Evolutionary conservation across 805 yeast genomes (phyloP).

Genomic region (Hanseniaspora vineae): DNA sequence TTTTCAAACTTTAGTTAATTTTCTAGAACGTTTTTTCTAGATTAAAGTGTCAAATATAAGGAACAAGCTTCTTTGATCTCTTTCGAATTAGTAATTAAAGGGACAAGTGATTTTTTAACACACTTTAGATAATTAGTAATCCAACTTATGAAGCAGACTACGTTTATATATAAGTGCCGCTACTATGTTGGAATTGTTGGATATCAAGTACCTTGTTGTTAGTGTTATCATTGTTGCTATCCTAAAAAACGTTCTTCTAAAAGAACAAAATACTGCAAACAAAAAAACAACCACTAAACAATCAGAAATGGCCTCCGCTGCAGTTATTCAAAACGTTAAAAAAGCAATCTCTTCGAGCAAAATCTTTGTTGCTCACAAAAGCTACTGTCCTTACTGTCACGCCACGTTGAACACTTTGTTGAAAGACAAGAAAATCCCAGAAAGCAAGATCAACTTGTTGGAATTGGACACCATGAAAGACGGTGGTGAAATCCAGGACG

Average conservation of each 20-base stretch:
- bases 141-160: too few species aligned
- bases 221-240: not conserved
- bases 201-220: not conserved
- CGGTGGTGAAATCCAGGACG: constrained; percentile 72
- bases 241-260: not conserved
- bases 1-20: too few species aligned
- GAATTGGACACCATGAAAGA: constrained; percentile 42
- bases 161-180: too few species aligned
- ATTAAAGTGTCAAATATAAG: too few species aligned
- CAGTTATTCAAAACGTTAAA: constrained; percentile 45
- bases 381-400: constrained; percentile 56
- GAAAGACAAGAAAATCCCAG: constrained; percentile 32
- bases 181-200: not conserved
- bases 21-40: too few species aligned
- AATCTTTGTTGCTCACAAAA: constrained; percentile 71
- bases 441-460: constrained; percentile 25
- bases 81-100: too few species aligned
- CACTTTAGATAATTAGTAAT: too few species aligned
- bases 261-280: not conserved
- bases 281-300: not conserved
- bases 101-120: too few species aligned
- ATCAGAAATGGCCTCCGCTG: constrained; percentile 41
- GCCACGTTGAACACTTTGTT: constrained; percentile 31
- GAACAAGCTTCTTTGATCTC: too few species aligned
- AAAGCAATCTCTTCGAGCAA: constrained; percentile 49